Evolutionary conservation across 1,284 basidiomycete species (phyloP).

Genomic region (Ustilago crameri): DNA sequence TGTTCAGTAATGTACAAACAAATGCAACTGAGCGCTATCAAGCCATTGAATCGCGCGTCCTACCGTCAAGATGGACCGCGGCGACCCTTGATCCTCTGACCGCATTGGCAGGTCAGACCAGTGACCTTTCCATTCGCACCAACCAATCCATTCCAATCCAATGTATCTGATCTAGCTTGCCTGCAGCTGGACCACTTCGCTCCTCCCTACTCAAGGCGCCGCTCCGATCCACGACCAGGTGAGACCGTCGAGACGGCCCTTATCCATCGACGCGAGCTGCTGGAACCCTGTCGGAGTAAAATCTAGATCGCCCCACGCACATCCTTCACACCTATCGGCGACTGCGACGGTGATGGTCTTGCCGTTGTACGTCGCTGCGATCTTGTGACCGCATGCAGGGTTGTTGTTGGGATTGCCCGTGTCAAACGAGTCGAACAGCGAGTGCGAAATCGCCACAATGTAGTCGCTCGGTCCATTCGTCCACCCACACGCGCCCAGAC

Average conservation of each 20-base stretch:
- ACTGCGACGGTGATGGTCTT: conserved; percentile 58
- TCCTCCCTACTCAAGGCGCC: conserved; percentile 27
- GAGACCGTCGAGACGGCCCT: conserved; percentile 51
- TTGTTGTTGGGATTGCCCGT: conserved; percentile 62
- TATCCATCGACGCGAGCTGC: conserved; percentile 37
- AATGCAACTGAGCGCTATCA: too few species aligned
- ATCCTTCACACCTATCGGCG: conserved; percentile 59
- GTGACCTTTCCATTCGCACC: background rate
- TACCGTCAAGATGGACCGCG: conserved; percentile 38
- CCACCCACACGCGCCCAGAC: conserved; percentile 61
- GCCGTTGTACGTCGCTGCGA: conserved; percentile 56
- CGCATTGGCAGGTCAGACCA: background rate
- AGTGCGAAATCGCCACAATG: conserved; percentile 60
- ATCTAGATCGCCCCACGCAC: conserved; percentile 53
- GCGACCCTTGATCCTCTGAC: too few species aligned
- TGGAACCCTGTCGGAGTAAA: conserved; percentile 55
- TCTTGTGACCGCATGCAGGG: conserved; percentile 60
- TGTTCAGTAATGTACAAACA: too few species aligned
- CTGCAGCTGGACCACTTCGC: conserved; percentile 10
- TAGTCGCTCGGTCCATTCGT: conserved; percentile 53
- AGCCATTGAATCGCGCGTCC: conserved; percentile 19
- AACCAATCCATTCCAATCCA: too few species aligned
- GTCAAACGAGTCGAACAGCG: conserved; percentile 53
- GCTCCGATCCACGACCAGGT: conserved; percentile 54
- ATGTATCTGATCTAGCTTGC: background rate